Conservation (phyloP, 352 stramenopile species). For the Phytophthora cactorum region DNA sequence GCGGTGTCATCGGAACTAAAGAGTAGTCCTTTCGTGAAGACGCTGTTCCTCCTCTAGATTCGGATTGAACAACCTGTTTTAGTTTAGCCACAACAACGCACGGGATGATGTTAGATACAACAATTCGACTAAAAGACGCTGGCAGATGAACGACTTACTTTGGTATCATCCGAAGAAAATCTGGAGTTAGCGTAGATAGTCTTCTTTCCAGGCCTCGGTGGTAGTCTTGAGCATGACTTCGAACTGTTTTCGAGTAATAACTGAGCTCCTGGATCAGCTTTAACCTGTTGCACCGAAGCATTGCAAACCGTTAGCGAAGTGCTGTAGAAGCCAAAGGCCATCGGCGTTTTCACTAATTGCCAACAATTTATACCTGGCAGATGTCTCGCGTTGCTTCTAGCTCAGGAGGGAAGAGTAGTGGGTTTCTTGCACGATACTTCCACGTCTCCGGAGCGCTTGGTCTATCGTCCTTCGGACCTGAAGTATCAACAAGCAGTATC, state of each 20-base stretch:
- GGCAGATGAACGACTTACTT: slow-evolving; percentile 25
- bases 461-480: slow-evolving; percentile 64
- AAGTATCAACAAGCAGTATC: slow-evolving; percentile 3
- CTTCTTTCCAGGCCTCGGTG: slow-evolving; percentile 41
- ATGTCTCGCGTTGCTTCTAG: slow-evolving; percentile 61
- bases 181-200: slow-evolving; percentile 83
- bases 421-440: slow-evolving; percentile 77
- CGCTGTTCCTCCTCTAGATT: neutral
- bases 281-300: slow-evolving; percentile 29
- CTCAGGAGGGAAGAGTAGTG: slow-evolving; percentile 80
- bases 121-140: neutral
- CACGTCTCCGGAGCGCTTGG: slow-evolving; percentile 75
- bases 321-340: too few relatives aligned
- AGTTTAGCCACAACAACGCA: slow-evolving; percentile 1
- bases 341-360: neutral
- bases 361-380: slow-evolving; percentile 49
- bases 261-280: slow-evolving; percentile 11
- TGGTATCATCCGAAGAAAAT: slow-evolving; percentile 41
- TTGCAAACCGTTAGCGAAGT: neutral
- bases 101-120: neutral
- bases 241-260: slow-evolving; percentile 56
- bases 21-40: slow-evolving; percentile 38
- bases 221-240: slow-evolving; percentile 30
- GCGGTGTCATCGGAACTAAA: slow-evolving; percentile 82
- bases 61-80: slow-evolving; percentile 3